Evolutionary conservation across 2,329 filamentous ascomycete genomes (phyloP), one percentile per base, ranked within the genome.

Genomic region (Talaromyces verruculosus): DNA sequence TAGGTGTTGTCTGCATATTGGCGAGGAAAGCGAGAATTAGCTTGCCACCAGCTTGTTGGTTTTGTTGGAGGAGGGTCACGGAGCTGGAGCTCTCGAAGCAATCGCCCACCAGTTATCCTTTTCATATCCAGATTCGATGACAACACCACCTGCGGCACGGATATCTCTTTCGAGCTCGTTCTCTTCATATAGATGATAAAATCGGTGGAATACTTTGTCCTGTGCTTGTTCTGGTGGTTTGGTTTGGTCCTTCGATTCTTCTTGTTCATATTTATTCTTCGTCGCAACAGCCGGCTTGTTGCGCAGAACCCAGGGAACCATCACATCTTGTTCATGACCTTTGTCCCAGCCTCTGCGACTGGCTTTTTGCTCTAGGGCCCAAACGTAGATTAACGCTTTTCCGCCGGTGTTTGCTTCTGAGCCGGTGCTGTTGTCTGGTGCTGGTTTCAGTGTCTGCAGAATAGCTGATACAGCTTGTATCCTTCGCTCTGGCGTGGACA

Each of bases 51-150:
- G 51, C 51, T 55, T 35, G 30, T 57, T 37, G 53, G 5, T 2
- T 2, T 57, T 39, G 53, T 57, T 8, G 11, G 53, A 15, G 10
- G 7, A 10, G 33, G 25, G 3, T 45, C 41, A 45, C 41, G 41
- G 25, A 17, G 25, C 11, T 3, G 51, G 10, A 4, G 53, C 53
- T 39, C 33, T 39, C n/a, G 53, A 57, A 22, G 83, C 85, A 75
- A 97, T 89, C 63, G 89, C 92, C 94, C 94, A 99, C 95, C 95
- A 98, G 80, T 99, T 99, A 76, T 98, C 95, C 81, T 89, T 93
- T 76, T 99, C 95, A 79, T 98, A 99, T 39, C 95, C 95, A 67
- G 87, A 88, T 70, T 91, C 89, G 28, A 95, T 72, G 15, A 97
- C 87, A 59, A 79, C 80, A 7, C 93, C 95, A 19, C 93, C 93